Conservation (phyloP, 2,329 filamentous ascomycete species). For the Lachnellula suecica region DNA sequence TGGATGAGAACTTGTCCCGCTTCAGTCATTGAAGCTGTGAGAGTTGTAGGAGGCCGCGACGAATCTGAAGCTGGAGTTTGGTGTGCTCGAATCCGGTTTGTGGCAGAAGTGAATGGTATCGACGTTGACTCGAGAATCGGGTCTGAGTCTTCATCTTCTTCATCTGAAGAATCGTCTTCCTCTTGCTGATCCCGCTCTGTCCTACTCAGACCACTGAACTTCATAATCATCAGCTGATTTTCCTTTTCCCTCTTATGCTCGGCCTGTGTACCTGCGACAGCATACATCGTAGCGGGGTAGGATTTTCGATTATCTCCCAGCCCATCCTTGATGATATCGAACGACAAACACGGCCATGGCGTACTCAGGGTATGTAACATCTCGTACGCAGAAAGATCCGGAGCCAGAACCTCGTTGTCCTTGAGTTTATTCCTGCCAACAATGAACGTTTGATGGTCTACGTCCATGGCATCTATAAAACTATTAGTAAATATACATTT, state of each 20-base stretch:
- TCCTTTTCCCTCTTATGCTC: slow-evolving; percentile 73
- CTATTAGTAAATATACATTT: slow-evolving; percentile 19
- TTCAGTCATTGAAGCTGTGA: slow-evolving; percentile 92
- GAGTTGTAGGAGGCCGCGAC: slow-evolving; percentile 71
- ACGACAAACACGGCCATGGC: slow-evolving; percentile 95
- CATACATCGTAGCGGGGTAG: slow-evolving; percentile 95
- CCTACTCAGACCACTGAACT: slow-evolving; percentile 85
- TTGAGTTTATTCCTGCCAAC: slow-evolving; percentile 90
- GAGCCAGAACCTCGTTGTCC: slow-evolving; percentile 84
- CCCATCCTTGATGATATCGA: slow-evolving; percentile 84
- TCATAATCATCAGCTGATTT: slow-evolving; percentile 94
- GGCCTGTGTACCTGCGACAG: slow-evolving; percentile 92
- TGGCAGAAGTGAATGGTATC: slow-evolving; percentile 83
- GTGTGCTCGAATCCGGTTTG: slow-evolving; percentile 88
- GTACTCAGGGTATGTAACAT: slow-evolving; percentile 95
- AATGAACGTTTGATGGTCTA: slow-evolving; percentile 94
- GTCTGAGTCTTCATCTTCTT: slow-evolving; percentile 73
- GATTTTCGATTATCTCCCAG: slow-evolving; percentile 86
- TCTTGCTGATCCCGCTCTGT: slow-evolving; percentile 73
- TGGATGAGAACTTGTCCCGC: slow-evolving; percentile 86
- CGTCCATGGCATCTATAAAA: slow-evolving; percentile 74
- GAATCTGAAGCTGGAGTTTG: slow-evolving; percentile 73
- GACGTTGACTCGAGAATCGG: slow-evolving; percentile 91
- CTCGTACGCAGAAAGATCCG: slow-evolving; percentile 92
- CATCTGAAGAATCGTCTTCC: slow-evolving; percentile 68